Conservation (phyloP, 345 rosid genomes). For the Citrus medica region DNA sequence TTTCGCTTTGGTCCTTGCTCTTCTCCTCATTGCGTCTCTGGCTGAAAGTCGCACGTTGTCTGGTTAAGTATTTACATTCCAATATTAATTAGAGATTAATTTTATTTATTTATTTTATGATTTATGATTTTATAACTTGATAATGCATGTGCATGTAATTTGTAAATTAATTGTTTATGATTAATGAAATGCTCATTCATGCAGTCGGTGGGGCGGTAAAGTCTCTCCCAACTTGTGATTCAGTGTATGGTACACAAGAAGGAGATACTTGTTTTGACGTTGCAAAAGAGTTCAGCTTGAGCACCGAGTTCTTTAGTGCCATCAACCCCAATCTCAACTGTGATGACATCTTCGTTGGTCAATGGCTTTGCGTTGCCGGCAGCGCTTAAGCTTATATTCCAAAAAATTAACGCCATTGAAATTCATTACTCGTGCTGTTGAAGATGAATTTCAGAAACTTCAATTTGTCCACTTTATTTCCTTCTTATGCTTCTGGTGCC, state of each 20-base stretch:
- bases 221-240: neutral
- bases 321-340: conserved; percentile 40
- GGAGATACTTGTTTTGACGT: conserved; percentile 18
- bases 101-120: too few species aligned
- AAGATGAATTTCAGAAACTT: too few species aligned
- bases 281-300: neutral
- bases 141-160: neutral
- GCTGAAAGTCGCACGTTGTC: conserved; percentile 9
- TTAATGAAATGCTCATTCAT: neutral
- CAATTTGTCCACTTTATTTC: too few species aligned
- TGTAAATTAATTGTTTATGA: neutral
- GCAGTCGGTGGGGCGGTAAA: neutral
- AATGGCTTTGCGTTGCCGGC: conserved; percentile 38
- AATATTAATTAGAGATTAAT: neutral
- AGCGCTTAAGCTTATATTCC: neutral
- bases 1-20: conserved; percentile 13
- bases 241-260: neutral
- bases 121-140: neutral
- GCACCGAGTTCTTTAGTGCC: neutral
- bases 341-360: conserved; percentile 23
- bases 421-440: too few species aligned
- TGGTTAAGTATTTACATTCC: neutral
- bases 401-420: neutral
- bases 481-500: too few species aligned
- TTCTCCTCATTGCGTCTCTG: conserved; percentile 12